A percentile compares a stretch with the other conserved stretches of the same genome.
phyloP scores from a whole-genome alignment of 2,329 filamentous ascomycete species.

The Diplodia sapinea region DNA sequence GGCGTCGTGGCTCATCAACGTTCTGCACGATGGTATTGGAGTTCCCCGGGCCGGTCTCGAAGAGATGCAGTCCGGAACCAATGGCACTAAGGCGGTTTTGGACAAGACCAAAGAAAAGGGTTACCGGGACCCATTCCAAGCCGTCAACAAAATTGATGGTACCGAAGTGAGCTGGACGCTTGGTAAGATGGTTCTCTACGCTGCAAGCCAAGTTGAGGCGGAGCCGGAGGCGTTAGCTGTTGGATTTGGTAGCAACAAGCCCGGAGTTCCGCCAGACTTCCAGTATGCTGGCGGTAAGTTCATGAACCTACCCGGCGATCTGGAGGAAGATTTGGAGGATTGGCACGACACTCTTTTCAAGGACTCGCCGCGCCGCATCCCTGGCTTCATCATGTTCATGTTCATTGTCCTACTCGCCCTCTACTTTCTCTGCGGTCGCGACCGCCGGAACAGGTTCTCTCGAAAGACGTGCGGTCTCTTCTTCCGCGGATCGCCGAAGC shows the following conservation, averaged over 20 bases:
- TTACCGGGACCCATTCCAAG: slow-evolving; percentile 85
- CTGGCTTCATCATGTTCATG: slow-evolving; percentile 78
- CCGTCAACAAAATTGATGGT: slow-evolving; percentile 88
- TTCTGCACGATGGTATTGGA: slow-evolving; percentile 94
- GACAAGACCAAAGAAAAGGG: slow-evolving; percentile 74
- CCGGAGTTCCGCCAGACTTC: slow-evolving; percentile 74
- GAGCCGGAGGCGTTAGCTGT: slow-evolving; percentile 69
- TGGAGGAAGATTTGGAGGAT: slow-evolving; percentile 57
- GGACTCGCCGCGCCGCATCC: slow-evolving; percentile 68
- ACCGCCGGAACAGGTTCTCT: slow-evolving; percentile 67
- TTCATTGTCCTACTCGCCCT: slow-evolving; percentile 71
- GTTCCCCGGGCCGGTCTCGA: slow-evolving; percentile 86
- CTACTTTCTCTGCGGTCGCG: slow-evolving; percentile 80
- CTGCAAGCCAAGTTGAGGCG: slow-evolving; percentile 74
- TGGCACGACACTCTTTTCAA: slow-evolving; percentile 68
- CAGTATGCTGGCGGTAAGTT: slow-evolving; percentile 73
- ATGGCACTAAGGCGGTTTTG: slow-evolving; percentile 73
- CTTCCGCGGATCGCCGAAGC: slow-evolving; percentile 46
- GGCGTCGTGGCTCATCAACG: slow-evolving; percentile 95
- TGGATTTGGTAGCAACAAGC: slow-evolving; percentile 88
- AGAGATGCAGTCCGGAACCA: slow-evolving; percentile 61
- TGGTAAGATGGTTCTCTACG: slow-evolving; percentile 95
- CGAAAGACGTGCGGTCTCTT: slow-evolving; percentile 59
- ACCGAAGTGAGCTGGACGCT: slow-evolving; percentile 97
- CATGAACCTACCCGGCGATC: slow-evolving; percentile 47